Conservation (phyloP, 1,284 basidiomycete genomes). For the Xerocomus minutiporus region DNA sequence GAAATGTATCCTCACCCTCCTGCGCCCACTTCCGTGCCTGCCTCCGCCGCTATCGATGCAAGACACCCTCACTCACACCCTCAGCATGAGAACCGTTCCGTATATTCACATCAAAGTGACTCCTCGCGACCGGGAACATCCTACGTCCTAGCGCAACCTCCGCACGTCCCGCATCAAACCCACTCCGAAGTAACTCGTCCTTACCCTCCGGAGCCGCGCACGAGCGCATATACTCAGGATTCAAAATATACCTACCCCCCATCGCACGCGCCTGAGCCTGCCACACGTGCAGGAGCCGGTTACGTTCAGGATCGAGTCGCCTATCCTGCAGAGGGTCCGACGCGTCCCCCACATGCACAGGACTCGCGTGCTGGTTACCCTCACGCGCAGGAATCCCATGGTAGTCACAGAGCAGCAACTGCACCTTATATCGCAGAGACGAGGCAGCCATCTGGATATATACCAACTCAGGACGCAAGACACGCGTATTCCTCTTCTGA, state of each 20-base stretch:
- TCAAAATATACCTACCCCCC: slow-evolving; percentile 24
- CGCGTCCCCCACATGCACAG: slow-evolving; percentile 19
- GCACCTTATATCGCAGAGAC: slow-evolving; percentile 19
- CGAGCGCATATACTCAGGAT: slow-evolving; percentile 24
- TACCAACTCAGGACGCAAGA: slow-evolving; percentile 20
- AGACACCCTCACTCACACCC: slow-evolving; percentile 24
- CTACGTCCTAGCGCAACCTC: slow-evolving; percentile 19
- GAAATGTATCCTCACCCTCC: slow-evolving; percentile 25
- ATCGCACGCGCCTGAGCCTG: slow-evolving; percentile 18
- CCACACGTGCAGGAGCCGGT: slow-evolving; percentile 10
- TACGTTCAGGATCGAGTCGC: slow-evolving; percentile 18
- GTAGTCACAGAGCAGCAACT: slow-evolving; percentile 2
- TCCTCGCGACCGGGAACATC: slow-evolving; percentile 23
- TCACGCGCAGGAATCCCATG: slow-evolving; percentile 23
- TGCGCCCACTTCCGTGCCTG: slow-evolving; percentile 13
- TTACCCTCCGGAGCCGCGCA: slow-evolving; percentile 21
- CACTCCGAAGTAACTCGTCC: slow-evolving; percentile 20
- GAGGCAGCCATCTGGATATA: slow-evolving; percentile 22
- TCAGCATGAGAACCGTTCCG: slow-evolving; percentile 23
- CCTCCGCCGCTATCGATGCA: slow-evolving; percentile 17
- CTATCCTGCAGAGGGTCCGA: slow-evolving; percentile 18
- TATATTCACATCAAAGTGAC: slow-evolving; percentile 23
- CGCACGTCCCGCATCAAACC: slow-evolving; percentile 12
- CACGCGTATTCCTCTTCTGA: slow-evolving; percentile 23
- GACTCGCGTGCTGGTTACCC: slow-evolving; percentile 21